These are phyloP conservation scores for Chrysanthemum makinoi DNA, from an alignment of 129 eudicot species.

Conservation along the genomic window DNA sequence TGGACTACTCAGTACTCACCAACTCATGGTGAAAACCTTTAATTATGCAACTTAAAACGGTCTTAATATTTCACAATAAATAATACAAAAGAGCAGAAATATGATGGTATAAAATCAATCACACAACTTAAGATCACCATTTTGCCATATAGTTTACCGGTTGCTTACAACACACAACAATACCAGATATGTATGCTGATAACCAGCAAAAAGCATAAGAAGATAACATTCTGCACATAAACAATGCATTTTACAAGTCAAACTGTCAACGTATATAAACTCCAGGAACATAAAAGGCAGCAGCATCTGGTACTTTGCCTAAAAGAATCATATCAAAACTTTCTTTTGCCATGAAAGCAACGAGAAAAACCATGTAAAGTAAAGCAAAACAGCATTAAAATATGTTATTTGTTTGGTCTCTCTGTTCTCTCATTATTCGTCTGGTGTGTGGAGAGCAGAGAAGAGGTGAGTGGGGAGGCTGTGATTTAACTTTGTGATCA, in stretches of 20 bases:
- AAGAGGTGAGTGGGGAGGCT: not conserved
- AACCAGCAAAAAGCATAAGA: not conserved
- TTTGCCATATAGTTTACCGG: not conserved
- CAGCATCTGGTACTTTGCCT: constrained; percentile 18
- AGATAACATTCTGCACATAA: constrained; percentile 14
- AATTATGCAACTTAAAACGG: too few relatives aligned
- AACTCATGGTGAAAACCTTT: too few relatives aligned
- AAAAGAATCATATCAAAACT: constrained; percentile 29
- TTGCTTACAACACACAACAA: not conserved
- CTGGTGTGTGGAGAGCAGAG: constrained; percentile 14
- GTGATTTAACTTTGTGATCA: constrained; percentile 30
- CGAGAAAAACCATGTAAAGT: constrained; percentile 7
- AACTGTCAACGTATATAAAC: not conserved
- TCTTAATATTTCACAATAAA: too few relatives aligned
- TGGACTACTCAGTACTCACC: too few relatives aligned
- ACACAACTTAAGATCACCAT: too few relatives aligned
- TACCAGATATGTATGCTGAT: not conserved
- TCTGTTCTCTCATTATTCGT: constrained; percentile 34
- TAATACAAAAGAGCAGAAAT: too few relatives aligned
- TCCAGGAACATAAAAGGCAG: constrained; percentile 1
- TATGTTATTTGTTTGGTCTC: constrained; percentile 18
- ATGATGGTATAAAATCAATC: too few relatives aligned
- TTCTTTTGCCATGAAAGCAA: constrained; percentile 15
- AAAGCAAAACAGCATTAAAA: constrained; percentile 8
- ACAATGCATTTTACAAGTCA: constrained; percentile 1